Conservation (phyloP, 192 early-diverging fungal species). For the Dissophora globulifera region DNA sequence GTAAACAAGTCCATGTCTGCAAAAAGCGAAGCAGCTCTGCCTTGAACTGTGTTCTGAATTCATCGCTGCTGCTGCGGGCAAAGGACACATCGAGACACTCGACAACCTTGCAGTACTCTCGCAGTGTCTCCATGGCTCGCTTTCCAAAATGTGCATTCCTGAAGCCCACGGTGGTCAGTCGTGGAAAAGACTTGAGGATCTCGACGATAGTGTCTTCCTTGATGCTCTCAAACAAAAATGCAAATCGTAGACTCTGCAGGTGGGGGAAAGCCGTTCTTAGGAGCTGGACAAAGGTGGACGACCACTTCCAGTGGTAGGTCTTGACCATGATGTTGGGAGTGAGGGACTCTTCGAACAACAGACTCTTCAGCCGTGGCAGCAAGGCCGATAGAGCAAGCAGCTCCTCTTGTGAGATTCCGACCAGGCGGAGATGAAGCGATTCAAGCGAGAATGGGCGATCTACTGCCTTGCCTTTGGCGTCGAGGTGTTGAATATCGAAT, state of each 20-base stretch:
- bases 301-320: conserved; percentile 48
- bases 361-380: conserved; percentile 12
- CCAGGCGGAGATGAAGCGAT: conserved; percentile 29
- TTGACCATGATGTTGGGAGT: conserved; percentile 50
- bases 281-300: conserved; percentile 22
- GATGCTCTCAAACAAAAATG: conserved; percentile 32
- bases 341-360: conserved; percentile 43
- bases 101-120: conserved; percentile 24
- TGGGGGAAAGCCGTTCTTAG: conserved; percentile 19
- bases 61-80: conserved; percentile 1
- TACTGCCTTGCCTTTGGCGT: conserved; percentile 4
- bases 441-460: conserved; percentile 8
- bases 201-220: conserved; percentile 41
- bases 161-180: conserved; percentile 36
- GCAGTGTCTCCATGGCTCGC: conserved; percentile 27
- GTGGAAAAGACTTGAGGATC: conserved; percentile 34
- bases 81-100: conserved; percentile 40
- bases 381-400: conserved; percentile 18
- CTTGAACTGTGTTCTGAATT: too few relatives aligned
- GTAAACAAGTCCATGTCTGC: conserved; percentile 11
- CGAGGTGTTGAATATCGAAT: not conserved
- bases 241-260: conserved; percentile 19
- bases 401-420: conserved; percentile 36
- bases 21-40: conserved; percentile 21
- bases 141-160: conserved; percentile 33